Conservation (phyloP, 176 grass and related monocot genomes). For the Avena insularis region DNA sequence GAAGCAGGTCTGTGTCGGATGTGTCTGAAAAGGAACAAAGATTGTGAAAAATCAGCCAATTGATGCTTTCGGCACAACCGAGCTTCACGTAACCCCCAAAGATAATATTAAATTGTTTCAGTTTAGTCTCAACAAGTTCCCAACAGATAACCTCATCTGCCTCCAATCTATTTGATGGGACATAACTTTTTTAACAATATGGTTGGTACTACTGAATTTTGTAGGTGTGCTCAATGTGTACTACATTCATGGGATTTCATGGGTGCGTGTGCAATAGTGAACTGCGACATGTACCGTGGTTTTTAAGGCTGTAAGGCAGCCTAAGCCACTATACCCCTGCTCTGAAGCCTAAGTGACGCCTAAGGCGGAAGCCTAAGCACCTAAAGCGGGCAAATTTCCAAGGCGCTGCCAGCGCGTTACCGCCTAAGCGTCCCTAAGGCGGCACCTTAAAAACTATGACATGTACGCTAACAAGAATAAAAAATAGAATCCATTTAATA, state of each 20-base stretch:
- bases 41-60: background rate
- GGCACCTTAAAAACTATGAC: background rate
- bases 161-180: constrained; percentile 20
- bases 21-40: constrained; percentile 68
- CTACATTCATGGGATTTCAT: constrained; percentile 13
- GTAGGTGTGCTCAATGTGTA: background rate
- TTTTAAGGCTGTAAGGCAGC: no score
- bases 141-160: background rate
- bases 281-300: background rate
- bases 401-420: no score
- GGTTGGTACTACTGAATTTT: background rate
- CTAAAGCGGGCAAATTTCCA: no score
- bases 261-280: background rate
- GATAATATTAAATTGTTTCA: background rate
- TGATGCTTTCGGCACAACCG: background rate
- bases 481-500: constrained; percentile 25
- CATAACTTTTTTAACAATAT: constrained; percentile 2
- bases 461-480: background rate
- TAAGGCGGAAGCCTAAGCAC: no score
- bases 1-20: constrained; percentile 98
- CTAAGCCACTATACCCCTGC: no score
- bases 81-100: background rate
- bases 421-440: no score
- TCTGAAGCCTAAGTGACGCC: no score
- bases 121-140: constrained; percentile 5